phyloP scores from a whole-genome alignment of 352 stramenopile genomes.

The Globisporangium iwayamae region DNA sequence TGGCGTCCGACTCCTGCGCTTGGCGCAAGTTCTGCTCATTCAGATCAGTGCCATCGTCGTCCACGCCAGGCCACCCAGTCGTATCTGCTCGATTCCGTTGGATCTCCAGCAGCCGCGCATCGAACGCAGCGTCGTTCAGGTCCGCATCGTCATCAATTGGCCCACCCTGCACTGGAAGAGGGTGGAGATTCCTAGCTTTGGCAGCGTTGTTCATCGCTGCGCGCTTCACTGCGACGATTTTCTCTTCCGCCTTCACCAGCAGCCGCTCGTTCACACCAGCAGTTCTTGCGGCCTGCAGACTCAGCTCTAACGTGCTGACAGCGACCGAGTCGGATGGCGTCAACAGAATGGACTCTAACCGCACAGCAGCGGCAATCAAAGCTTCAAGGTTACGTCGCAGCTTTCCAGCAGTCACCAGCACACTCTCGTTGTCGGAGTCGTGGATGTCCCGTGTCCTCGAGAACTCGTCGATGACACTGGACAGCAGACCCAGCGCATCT shows the following conservation, averaged over 20 bases:
- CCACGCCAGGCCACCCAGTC: slow-evolving; percentile 25
- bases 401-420: slow-evolving; percentile 40
- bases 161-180: not conserved
- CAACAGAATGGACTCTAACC: slow-evolving; percentile 42
- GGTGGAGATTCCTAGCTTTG: not conserved
- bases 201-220: slow-evolving; percentile 23
- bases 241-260: slow-evolving; percentile 59
- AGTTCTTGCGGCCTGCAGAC: slow-evolving; percentile 52
- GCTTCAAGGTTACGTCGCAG: slow-evolving; percentile 48
- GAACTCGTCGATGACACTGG: slow-evolving; percentile 51
- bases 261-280: slow-evolving; percentile 58
- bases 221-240: slow-evolving; percentile 31
- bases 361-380: slow-evolving; percentile 38
- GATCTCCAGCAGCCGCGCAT: slow-evolving; percentile 14
- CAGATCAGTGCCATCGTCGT: slow-evolving; percentile 20
- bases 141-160: slow-evolving; percentile 10
- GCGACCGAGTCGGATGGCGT: slow-evolving; percentile 42
- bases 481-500: slow-evolving; percentile 52
- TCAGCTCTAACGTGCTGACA: slow-evolving; percentile 47
- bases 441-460: slow-evolving; percentile 28
- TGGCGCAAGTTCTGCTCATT: slow-evolving; percentile 15
- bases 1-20: slow-evolving; percentile 36
- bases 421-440: slow-evolving; percentile 23
- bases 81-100: slow-evolving; percentile 24
- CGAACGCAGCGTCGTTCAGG: slow-evolving; percentile 10